phyloP scores from a whole-genome alignment of 176 grass and related monocot species.

The Paspalum vaginatum region DNA sequence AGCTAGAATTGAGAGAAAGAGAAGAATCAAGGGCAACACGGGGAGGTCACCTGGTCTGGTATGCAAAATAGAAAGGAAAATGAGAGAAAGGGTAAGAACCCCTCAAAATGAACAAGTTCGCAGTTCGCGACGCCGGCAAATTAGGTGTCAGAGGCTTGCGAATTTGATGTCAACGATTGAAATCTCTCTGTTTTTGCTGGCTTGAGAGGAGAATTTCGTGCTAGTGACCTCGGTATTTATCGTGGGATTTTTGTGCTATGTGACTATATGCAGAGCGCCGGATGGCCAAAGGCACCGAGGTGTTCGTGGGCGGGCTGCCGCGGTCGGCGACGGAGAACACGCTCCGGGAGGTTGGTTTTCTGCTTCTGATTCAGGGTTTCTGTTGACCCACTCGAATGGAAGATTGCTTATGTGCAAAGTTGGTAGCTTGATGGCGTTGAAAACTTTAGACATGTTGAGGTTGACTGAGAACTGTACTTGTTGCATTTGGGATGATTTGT shows the following conservation, averaged over 20 bases:
- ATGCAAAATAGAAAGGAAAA: too few species aligned
- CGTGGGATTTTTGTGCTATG: background rate
- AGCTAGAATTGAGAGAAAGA: too few species aligned
- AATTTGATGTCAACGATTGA: too few species aligned
- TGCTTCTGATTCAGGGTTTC: background rate
- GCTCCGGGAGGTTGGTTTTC: conserved; percentile 59
- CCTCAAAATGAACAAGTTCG: too few species aligned
- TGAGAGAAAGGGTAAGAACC: too few species aligned
- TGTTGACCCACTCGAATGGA: background rate
- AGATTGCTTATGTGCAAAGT: background rate
- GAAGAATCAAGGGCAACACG: too few species aligned
- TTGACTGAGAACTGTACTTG: background rate
- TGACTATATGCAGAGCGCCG: conserved; percentile 46
- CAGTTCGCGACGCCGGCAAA: too few species aligned
- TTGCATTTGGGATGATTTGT: background rate
- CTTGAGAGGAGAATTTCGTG: background rate
- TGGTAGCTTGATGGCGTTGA: background rate
- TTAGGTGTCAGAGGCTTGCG: too few species aligned
- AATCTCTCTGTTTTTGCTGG: background rate
- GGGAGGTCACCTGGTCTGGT: too few species aligned
- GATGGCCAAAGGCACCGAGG: conserved; percentile 58
- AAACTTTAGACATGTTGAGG: background rate
- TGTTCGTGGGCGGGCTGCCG: conserved; percentile 77
- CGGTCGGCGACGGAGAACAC: conserved; percentile 61
- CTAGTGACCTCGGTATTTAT: background rate